Evolutionary conservation across 495 filamentous ascomycete genomes (phyloP).

Genomic region (Hypoxylon cercidicola): DNA sequence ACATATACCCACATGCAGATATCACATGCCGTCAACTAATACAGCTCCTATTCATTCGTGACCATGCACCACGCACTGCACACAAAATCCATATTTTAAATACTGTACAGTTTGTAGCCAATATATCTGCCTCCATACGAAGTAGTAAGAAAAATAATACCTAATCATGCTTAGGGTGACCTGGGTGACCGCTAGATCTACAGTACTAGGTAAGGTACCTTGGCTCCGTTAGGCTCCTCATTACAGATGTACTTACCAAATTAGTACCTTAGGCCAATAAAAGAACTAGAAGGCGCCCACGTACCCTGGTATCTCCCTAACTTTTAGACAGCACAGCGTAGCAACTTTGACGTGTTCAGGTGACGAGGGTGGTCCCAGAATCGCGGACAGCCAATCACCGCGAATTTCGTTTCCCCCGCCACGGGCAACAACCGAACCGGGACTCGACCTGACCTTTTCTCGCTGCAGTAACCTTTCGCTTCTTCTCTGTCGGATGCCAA

Average conservation of each 20-base stretch:
- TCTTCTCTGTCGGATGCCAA: neutral
- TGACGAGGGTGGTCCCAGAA: constrained; percentile 42
- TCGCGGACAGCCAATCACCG: constrained; percentile 33
- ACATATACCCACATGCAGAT: no score
- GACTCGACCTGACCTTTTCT: constrained; percentile 30
- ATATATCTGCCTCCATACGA: no score
- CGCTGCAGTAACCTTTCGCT: constrained; percentile 18
- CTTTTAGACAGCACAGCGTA: constrained; percentile 32
- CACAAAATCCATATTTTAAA: no score
- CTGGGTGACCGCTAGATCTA: neutral
- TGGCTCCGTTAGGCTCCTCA: no score
- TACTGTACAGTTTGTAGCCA: no score
- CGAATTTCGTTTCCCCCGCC: constrained; percentile 32
- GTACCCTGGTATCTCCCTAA: constrained; percentile 4
- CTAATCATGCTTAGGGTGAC: no score
- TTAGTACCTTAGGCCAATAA: neutral
- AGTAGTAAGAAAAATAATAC: no score
- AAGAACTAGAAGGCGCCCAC: neutral
- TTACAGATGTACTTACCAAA: neutral
- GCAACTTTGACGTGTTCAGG: constrained; percentile 44
- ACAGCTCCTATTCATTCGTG: no score
- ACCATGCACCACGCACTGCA: no score
- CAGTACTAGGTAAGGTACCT: neutral
- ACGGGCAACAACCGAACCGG: constrained; percentile 34
- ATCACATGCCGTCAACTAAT: no score